These are phyloP conservation scores for Echria macrotheca DNA, from an alignment of 495 filamentous ascomycete genomes.

Conservation along the genomic window DNA sequence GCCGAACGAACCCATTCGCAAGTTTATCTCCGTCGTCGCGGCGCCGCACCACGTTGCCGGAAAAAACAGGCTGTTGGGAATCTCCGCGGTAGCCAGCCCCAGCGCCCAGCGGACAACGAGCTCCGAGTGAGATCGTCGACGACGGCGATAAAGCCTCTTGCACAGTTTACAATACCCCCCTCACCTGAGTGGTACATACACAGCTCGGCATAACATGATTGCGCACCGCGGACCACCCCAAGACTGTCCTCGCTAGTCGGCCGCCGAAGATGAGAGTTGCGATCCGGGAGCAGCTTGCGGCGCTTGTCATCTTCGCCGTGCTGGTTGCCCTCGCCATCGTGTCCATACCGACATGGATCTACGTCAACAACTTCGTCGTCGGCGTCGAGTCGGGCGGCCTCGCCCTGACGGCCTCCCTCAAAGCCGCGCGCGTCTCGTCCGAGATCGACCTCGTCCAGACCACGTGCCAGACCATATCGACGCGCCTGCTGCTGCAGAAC, in stretches of 20 bases:
- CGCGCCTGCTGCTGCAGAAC: constrained; percentile 61
- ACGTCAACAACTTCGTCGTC: constrained; percentile 69
- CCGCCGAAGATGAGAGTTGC: constrained; percentile 66
- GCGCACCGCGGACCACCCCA: constrained; percentile 11
- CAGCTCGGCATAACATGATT: constrained; percentile 23
- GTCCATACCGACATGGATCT: constrained; percentile 56
- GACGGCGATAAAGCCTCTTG: not conserved
- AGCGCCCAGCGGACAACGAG: no score
- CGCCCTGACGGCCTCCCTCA: constrained; percentile 74
- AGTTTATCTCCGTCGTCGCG: no score
- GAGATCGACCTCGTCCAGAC: constrained; percentile 70
- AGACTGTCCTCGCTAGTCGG: constrained; percentile 29
- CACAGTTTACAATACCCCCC: not conserved
- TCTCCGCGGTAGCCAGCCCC: no score
- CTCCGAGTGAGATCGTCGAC: no score
- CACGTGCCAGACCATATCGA: constrained; percentile 58
- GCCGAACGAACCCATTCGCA: no score
- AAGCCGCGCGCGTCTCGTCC: constrained; percentile 72
- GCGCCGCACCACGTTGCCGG: no score
- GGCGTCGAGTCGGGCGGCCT: constrained; percentile 54
- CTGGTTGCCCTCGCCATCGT: constrained; percentile 57
- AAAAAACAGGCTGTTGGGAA: no score
- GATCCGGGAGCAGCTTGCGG: constrained; percentile 75
- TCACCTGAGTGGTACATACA: no score
- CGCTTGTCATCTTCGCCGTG: constrained; percentile 65